These are phyloP conservation scores for Suaeda aralocaspica DNA, from an alignment of 148 eudicot species.

Conservation along the genomic window DNA sequence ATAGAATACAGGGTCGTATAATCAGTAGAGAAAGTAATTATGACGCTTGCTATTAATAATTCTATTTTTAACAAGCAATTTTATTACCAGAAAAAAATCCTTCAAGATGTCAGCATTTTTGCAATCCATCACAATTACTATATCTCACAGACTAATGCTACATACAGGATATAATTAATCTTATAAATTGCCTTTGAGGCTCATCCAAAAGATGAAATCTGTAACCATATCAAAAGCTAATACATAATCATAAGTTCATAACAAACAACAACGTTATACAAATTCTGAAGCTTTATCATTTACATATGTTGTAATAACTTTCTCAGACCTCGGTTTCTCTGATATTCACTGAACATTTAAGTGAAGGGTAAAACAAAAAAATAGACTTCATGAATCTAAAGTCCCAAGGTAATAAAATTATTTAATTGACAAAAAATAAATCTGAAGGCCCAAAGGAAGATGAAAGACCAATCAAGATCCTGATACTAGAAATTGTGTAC, in stretches of 20 bases:
- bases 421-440: no score
- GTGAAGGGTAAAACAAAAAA: neutral
- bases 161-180: no score
- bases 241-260: no score
- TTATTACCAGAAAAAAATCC: neutral
- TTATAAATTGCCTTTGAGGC: no score
- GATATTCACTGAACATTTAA: neutral
- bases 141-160: neutral
- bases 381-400: neutral
- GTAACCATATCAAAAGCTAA: no score
- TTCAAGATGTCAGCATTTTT: neutral
- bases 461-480: neutral
- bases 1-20: no score
- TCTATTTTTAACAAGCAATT: neutral
- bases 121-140: neutral
- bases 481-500: neutral
- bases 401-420: no score
- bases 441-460: no score
- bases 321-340: neutral
- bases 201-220: no score
- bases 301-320: no score
- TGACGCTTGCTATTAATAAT: neutral
- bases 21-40: neutral
- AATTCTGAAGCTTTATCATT: no score
- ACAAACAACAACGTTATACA: no score